These are phyloP conservation scores for Plasmodium vivax DNA, from an alignment of 169 alveolate genomes.

Conservation along the genomic window DNA sequence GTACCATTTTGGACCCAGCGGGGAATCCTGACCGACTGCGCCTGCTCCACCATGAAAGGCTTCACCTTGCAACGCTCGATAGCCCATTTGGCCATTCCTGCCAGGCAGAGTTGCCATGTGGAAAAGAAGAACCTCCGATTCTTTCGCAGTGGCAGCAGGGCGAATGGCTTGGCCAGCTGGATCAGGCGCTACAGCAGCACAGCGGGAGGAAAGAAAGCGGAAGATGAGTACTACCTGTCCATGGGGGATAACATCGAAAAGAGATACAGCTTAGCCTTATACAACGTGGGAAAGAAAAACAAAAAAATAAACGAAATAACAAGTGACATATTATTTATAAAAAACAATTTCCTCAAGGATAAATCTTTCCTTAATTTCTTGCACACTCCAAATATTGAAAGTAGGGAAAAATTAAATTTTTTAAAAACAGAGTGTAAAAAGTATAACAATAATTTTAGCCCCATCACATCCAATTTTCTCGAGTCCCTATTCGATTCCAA, in stretches of 20 bases:
- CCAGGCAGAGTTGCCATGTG: conserved; percentile 6
- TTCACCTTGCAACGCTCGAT: background rate
- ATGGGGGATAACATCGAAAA: conserved; percentile 75
- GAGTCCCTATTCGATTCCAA: conserved; percentile 69
- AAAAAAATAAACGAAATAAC: conserved; percentile 64
- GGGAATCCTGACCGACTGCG: background rate
- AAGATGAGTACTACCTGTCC: conserved; percentile 46
- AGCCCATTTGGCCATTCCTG: background rate
- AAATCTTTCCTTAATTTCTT: conserved; percentile 35
- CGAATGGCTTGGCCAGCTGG: background rate
- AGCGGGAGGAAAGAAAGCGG: conserved; percentile 10
- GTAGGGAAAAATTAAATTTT: conserved; percentile 37
- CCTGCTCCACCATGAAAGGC: conserved; percentile 11
- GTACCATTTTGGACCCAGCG: background rate
- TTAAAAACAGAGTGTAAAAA: conserved; percentile 66
- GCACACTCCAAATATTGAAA: conserved; percentile 62
- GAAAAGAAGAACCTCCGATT: conserved; percentile 1
- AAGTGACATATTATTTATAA: conserved; percentile 56
- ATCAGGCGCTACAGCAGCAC: conserved; percentile 9
- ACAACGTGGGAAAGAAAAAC: conserved; percentile 48
- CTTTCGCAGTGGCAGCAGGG: background rate
- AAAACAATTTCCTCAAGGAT: conserved; percentile 43
- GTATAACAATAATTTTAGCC: conserved; percentile 43
- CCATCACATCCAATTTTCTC: conserved; percentile 39
- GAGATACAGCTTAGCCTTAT: conserved; percentile 69